Evolutionary conservation across 2,329 filamentous ascomycete species (phyloP), one percentile per base, ranked within the genome.

Genomic region (Colletotrichum abscissum): DNA sequence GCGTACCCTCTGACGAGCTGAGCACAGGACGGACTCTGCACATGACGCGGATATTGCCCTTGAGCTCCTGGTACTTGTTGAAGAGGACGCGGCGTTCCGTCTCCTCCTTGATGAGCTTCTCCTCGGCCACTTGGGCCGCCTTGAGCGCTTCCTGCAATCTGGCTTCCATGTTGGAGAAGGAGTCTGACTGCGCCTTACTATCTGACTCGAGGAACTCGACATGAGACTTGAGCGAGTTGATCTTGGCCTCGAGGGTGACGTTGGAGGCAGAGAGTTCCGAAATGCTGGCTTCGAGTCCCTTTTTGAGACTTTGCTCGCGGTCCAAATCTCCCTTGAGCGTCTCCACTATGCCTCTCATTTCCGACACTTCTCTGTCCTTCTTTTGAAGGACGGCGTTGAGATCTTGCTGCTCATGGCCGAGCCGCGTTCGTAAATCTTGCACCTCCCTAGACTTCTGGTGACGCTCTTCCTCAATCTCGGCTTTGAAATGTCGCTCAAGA

Each of bases 31-130:
- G 92, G 33, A 98, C 96, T 80, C 97, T 92, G 80, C 96, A 98
- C 91, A 99, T 99, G 76, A 99, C 97, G 24, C 97, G 93, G 79
- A 99, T 99, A 80, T 99, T 99, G 78, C 97, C 97, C 82, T 98
- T 98, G 73, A 99, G 90, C 80, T 99, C 97, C 81, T 99, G 95
- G 59, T 99, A 96, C 81, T 97, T 97, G 83, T 98, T 98, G 86
- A 98, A 98, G 0, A 99, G 89, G 77, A 97, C 96, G 26, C 97
- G 91, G 16, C 97, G 91, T 63, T 98, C 87, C 0, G 94, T 97
- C 83, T 99, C 97, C 80, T 98, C 97, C 78, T 93, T 94, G 75
- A 97, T 92, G 33, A 99, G 87, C 80, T 97, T 98, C 76, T 94
- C 91, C 69, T 93, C 91, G 1, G 94, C 92, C 46, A 90, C 88